Evolutionary conservation across 768 basidiomycete species (phyloP), one percentile per base, ranked within the genome.

Genomic region (Russula foetens): DNA sequence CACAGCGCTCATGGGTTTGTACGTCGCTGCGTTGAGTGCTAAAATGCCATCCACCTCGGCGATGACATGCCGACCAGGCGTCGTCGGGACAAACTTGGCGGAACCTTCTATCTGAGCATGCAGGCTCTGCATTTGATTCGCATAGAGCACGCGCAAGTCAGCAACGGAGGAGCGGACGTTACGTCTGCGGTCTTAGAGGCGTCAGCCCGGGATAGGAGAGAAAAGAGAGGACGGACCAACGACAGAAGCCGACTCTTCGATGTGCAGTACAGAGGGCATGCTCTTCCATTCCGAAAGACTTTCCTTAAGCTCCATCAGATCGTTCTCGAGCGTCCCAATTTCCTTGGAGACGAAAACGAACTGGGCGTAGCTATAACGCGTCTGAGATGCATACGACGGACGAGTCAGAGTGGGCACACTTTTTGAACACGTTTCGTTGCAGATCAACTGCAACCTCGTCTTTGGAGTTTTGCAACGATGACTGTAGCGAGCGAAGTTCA

Each of bases 271-370:
- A 7, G 93, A 91, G 0, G 97, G 96, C 82, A 98, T 93, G 57
- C 84, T 84, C 72, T 95, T 94, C 88, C 95, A 98, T 69, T 99
- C 97, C 14, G 90, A 86, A 4, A 98, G 79, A 7, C 89, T 82
- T 57, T 95, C 92, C 72, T 97, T 98, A 71, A 99, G 83, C 69
- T 98, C 95, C 31, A 98, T 81, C 88, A 98, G 91, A 72, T 98
- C 95, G 69, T 94, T 95, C 76, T 99, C 97, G 28, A 99, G 82
- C 1, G 90, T 87, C 28, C 90, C 87, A 56, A 99, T 96, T 74
- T 98, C 97, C 70, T 98, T 98, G 4, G 97, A 97, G 23, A 99
- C 91, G 57, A 88, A 79, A 28, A 99, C 91, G 70, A 98, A 98
- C 71, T 98, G 93, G 48, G 94, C 90, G 69, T 98, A 98, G 74